Evolutionary conservation across 2,329 filamentous ascomycete genomes (phyloP).

Genomic region (Fusarium caatingaense): DNA sequence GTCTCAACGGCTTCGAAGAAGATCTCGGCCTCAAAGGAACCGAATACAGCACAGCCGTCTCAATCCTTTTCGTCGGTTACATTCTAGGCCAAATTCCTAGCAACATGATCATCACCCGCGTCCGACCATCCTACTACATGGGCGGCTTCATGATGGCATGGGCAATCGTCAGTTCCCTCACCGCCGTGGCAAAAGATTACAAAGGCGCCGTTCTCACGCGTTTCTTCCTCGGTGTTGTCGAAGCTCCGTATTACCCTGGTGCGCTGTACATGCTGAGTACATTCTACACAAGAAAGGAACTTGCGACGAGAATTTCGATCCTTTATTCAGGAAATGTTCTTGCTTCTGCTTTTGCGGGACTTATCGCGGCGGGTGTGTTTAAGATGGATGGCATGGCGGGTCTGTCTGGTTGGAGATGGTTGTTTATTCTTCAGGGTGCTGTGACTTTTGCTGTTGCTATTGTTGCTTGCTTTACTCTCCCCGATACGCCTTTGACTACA

Average conservation of each 20-base stretch:
- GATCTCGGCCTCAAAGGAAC: conserved; percentile 60
- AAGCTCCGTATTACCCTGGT: conserved; percentile 55
- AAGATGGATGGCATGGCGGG: conserved; percentile 45
- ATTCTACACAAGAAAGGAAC: conserved; percentile 65
- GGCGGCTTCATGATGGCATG: conserved; percentile 52
- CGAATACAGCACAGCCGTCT: conserved; percentile 51
- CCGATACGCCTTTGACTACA: conserved; percentile 55
- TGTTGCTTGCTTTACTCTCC: conserved; percentile 50
- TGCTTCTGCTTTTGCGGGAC: conserved; percentile 55
- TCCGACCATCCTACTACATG: conserved; percentile 59
- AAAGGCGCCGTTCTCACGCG: conserved; percentile 55
- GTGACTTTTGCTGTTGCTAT: conserved; percentile 46
- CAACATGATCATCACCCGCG: conserved; percentile 56
- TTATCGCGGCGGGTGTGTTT: conserved; percentile 59
- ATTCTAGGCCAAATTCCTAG: conserved; percentile 51
- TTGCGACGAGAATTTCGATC: conserved; percentile 57
- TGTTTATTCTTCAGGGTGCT: conserved; percentile 49
- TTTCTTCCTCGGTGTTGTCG: conserved; percentile 56
- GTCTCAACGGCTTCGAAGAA: conserved; percentile 64
- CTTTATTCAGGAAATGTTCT: conserved; percentile 57
- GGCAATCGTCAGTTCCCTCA: conserved; percentile 56
- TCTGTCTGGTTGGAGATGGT: conserved; percentile 49
- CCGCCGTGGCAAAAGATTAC: conserved; percentile 56
- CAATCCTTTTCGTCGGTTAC: conserved; percentile 54
- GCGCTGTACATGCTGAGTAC: conserved; percentile 59